Base-by-base conservation (phyloP, 345 rosid genomes). In the Cardamine chenopodiifolia region DNA sequence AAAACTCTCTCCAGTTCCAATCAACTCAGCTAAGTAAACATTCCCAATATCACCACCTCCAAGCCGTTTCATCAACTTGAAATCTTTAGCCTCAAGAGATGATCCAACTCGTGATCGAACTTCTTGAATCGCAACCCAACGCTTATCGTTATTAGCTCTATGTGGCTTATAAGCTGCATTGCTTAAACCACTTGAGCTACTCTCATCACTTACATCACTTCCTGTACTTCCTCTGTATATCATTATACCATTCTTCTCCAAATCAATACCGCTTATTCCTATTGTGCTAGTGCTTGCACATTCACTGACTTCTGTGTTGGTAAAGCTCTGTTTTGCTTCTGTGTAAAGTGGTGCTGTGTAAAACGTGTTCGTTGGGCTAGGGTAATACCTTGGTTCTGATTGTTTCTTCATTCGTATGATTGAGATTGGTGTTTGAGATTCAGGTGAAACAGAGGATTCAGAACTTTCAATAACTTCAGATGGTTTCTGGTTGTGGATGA, bases 41-140 rank as follows among this genome's bases (percentile, higher is more conserved):
- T 79, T 83, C 53, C 98, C 98, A 18, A 93, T 93, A 63, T 93
- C 98, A 37, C 98, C 98, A 17, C 91, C 85, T 37, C 98, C 98
- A 35, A 91, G 68, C 62, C 62, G 71, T 74, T 56, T 85, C 74
- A 89, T 68, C 57, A 86, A 68, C 78, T 81, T 87, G 76, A 93
- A 93, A 79, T 87, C 83, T 60, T 81, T 83, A 54, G 90, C 82
- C 17, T 71, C 80, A 0, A 77, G 67, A 2, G 80, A 69, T 8
- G 80, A 58, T 78, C 88, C 82, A 85, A 82, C 20, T 52, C 81
- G 61, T 87, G 92, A 6, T 49, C 86, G 70, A 45, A 87, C 89
- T 6, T 75, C 96, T 66, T 85, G 96, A 55, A 93, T 85, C 8
- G 96, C 98, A 71, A 89, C 97, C 98, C 98, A 93, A 63, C 96